Percentiles rank a stretch among this genome's conserved stretches.
Evolutionary conservation across 495 filamentous ascomycete genomes (phyloP).

Genomic region (Xylaria flabelliformis): DNA sequence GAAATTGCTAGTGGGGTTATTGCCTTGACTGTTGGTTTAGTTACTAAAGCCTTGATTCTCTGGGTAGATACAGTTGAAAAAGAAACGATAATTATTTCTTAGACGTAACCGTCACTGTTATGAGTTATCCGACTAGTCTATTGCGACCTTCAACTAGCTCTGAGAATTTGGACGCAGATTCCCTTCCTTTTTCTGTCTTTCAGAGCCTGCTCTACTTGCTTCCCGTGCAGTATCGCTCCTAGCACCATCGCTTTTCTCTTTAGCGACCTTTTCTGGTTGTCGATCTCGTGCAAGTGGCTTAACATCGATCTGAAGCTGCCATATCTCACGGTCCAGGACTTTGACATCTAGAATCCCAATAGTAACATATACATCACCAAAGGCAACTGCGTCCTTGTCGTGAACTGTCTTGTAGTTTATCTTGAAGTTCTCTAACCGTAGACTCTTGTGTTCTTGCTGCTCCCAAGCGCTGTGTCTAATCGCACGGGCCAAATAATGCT

Average conservation of each 20-base stretch:
- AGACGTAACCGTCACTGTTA: background rate
- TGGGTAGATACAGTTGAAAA: background rate
- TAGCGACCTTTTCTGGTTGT: background rate
- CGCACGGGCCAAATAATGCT: background rate
- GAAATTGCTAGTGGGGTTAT: too few species aligned
- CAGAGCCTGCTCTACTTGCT: background rate
- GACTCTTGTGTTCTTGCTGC: background rate
- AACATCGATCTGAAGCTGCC: background rate
- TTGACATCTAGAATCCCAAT: background rate
- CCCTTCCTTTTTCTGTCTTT: background rate
- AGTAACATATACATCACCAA: conserved; percentile 8
- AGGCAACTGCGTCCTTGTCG: background rate
- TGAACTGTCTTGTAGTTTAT: background rate
- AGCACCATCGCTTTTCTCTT: background rate
- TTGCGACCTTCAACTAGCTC: background rate
- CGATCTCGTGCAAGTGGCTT: background rate
- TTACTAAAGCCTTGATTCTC: too few species aligned
- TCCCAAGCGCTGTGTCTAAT: conserved; percentile 4
- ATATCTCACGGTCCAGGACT: conserved; percentile 6
- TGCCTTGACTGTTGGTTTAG: too few species aligned
- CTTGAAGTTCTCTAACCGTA: background rate
- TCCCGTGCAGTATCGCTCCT: background rate
- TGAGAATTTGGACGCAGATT: background rate
- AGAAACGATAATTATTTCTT: background rate
- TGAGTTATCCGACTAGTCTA: background rate